Base-by-base conservation (phyloP, 2,329 filamentous ascomycete genomes). In the Fusarium caatingaense region DNA sequence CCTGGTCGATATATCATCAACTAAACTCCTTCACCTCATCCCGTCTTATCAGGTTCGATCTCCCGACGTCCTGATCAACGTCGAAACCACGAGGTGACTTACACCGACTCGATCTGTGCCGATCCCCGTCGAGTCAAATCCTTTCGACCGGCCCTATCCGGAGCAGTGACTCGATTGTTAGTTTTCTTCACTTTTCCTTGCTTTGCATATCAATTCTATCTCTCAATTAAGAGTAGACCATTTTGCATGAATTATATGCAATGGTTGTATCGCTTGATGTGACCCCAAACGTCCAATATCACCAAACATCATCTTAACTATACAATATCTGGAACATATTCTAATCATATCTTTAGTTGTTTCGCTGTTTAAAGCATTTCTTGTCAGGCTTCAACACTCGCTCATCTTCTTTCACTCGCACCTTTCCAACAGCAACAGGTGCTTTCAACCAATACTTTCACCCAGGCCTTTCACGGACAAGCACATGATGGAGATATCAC, bases 401-500 rank as follows among this genome's bases (percentile, higher is more conserved):
- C 58, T 61, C 41, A 47, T 54, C 61, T 49, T 49, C 55, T 61
- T 56, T 50, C 30, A 41, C 25, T 44, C 11, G 48, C 46, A 69
- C 59, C 42, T 47, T 50, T 49, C 9, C 28, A 27, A 40, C 27
- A 66, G 41, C 34, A 44, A 18, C 30, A 34, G 23, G 46, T 47
- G 45, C 40, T 54, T n/a, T n/a, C 6, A 8, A 58, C 28, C 32
- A 37, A 54, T 56, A 45, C 27, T 37, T 37, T 44, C 37, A 32
- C 48, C 50, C 41, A 48, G 41, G 44, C 20, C 47, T 37, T 55
- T 59, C 41, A 41, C 49, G 58, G 37, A 44, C 37, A 62, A 48
- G 42, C 62, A 21, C 63, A 72, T 49, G 48, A 76, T 76, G 74
- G 69, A 63, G 57, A 61, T 60, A 72, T 53, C 68, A 69, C 42